Percentiles rank a stretch among this genome's conserved stretches.
phyloP scores from a whole-genome alignment of 2,329 filamentous ascomycete genomes.

The Pyrenochaeta sp. region DNA sequence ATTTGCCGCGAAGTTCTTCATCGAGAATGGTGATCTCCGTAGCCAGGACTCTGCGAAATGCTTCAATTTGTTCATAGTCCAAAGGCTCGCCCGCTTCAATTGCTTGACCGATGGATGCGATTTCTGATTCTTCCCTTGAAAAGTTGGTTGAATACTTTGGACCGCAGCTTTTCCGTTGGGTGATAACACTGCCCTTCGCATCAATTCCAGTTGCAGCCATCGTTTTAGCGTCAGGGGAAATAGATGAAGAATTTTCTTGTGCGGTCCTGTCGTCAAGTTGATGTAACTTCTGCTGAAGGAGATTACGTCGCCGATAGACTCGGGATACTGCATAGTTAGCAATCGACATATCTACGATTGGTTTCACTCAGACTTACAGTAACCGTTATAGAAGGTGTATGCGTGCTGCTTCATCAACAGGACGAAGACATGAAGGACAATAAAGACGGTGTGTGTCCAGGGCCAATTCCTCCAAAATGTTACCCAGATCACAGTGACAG shows the following conservation, averaged over 20 bases:
- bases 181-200: conserved; percentile 6
- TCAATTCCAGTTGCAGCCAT: conserved; percentile 25
- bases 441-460: conserved; percentile 83
- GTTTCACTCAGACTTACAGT: conserved; percentile 51
- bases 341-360: background rate
- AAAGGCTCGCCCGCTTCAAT: conserved; percentile 69
- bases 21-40: conserved; percentile 70
- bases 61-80: conserved; percentile 66
- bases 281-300: conserved; percentile 60
- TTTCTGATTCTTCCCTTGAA: conserved; percentile 59
- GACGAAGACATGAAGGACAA: conserved; percentile 75
- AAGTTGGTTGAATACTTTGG: conserved; percentile 54
- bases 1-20: conserved; percentile 71
- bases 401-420: conserved; percentile 88
- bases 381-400: conserved; percentile 80
- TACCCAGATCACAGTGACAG: conserved; percentile 68
- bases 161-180: conserved; percentile 42
- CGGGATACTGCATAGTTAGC: conserved; percentile 40
- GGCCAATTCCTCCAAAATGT: conserved; percentile 78
- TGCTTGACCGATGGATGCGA: conserved; percentile 67
- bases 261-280: conserved; percentile 65
- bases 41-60: conserved; percentile 71
- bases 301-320: conserved; percentile 58
- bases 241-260: conserved; percentile 49
- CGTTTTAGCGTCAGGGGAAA: conserved; percentile 5